phyloP scores from a whole-genome alignment of 1,139 yeast genomes.

The Yamadazyma trypodendri region DNA sequence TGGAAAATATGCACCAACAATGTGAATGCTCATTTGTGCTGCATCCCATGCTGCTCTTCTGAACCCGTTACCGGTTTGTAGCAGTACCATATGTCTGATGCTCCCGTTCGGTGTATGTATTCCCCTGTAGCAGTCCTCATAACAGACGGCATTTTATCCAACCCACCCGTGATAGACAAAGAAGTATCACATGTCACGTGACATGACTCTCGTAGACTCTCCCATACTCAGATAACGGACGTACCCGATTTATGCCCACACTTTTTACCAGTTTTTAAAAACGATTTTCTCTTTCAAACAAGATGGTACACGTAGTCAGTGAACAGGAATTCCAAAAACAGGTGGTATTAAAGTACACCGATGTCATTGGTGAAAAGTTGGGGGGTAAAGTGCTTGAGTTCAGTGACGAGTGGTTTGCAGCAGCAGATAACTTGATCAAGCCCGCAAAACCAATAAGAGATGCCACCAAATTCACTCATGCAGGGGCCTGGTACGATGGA shows the following conservation, averaged over 20 bases:
- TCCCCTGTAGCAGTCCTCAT: too few species aligned
- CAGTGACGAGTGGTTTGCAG: constrained; percentile 95
- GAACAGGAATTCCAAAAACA: constrained; percentile 45
- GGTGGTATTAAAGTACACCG: constrained; percentile 51
- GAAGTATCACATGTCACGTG: constrained; percentile 1
- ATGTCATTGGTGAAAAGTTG: constrained; percentile 80
- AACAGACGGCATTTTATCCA: too few species aligned
- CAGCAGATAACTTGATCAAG: constrained; percentile 81
- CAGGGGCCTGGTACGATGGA: constrained; percentile 98
- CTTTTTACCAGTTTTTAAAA: neutral
- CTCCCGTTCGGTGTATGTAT: too few species aligned
- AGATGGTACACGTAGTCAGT: constrained; percentile 31
- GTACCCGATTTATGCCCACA: neutral
- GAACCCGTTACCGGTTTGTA: too few species aligned
- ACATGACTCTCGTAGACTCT: constrained; percentile 4
- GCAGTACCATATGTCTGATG: too few species aligned
- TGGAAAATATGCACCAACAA: too few species aligned
- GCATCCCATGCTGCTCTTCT: too few species aligned
- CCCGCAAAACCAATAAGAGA: constrained; percentile 80
- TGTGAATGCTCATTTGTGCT: too few species aligned
- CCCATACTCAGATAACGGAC: constrained; percentile 3
- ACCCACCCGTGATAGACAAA: too few species aligned
- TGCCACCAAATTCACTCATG: constrained; percentile 70
- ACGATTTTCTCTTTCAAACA: neutral
- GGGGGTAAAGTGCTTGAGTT: constrained; percentile 71